Conservation (phyloP, 1,139 yeast species). For the Yamadazyma siamensis region DNA sequence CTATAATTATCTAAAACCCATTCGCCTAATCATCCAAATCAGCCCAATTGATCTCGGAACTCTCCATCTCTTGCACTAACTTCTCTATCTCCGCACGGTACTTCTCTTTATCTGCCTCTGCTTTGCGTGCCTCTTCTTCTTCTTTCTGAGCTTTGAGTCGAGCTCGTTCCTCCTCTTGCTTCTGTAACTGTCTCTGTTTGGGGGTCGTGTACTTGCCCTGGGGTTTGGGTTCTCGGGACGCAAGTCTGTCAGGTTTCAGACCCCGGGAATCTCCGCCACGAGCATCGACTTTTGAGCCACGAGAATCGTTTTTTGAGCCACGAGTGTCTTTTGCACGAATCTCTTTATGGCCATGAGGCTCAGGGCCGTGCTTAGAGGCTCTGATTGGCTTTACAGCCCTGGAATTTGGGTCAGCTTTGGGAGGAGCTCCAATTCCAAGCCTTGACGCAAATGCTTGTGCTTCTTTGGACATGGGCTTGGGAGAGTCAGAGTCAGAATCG, state of each 20-base stretch:
- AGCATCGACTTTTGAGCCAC: too few relatives aligned
- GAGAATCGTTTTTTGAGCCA: background rate
- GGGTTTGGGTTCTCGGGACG: too few relatives aligned
- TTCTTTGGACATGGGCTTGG: conserved; percentile 8
- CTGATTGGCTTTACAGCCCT: too few relatives aligned
- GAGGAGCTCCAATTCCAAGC: conserved; percentile 12
- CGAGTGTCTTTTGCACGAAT: background rate
- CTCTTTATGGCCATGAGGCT: too few relatives aligned
- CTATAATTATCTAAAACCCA: too few relatives aligned
- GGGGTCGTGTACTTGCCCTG: conserved; percentile 1
- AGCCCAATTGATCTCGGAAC: conserved; percentile 34
- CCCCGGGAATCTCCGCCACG: too few relatives aligned
- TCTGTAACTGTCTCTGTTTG: conserved; percentile 3
- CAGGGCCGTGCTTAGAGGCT: too few relatives aligned
- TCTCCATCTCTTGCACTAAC: conserved; percentile 29
- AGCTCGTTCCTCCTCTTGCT: conserved; percentile 1
- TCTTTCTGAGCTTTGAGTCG: conserved; percentile 11
- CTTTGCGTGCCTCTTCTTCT: conserved; percentile 9
- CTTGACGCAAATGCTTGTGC: conserved; percentile 20
- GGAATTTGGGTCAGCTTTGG: background rate
- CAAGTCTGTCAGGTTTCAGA: too few relatives aligned
- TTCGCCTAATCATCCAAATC: conserved; percentile 11
- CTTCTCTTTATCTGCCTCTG: conserved; percentile 11
- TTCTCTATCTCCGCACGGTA: conserved; percentile 23
- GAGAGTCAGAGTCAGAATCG: conserved; percentile 2